phyloP scores from a whole-genome alignment of 169 alveolate genomes.

The Plasmodium billcollinsi region DNA sequence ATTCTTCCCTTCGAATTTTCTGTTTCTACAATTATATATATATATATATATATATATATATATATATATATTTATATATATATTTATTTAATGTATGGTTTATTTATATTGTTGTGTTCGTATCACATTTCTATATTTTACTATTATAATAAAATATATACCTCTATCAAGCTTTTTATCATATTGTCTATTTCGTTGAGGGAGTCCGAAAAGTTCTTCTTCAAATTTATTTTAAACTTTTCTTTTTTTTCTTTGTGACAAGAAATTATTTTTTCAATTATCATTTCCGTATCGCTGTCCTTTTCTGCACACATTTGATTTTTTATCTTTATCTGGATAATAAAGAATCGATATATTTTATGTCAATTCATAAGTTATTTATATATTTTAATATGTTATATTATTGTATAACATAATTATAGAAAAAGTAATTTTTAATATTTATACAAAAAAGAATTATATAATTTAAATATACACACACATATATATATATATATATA shows the following conservation, averaged over 20 bases:
- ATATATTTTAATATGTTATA: neutral
- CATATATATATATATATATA: neutral
- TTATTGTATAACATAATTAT: neutral
- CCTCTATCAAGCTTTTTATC: constrained; percentile 60
- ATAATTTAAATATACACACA: neutral
- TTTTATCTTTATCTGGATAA: constrained; percentile 5
- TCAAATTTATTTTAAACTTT: constrained; percentile 34
- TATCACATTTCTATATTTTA: neutral
- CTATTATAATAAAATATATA: neutral
- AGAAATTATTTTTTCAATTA: constrained; percentile 60
- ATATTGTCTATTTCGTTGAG: constrained; percentile 52
- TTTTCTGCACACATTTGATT: constrained; percentile 6
- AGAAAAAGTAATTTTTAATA: neutral
- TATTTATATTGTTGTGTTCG: neutral
- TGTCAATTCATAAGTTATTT: neutral
- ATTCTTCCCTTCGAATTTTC: constrained; percentile 65
- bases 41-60: too few species aligned
- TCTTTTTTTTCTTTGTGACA: constrained; percentile 70
- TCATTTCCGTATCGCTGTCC: constrained; percentile 71
- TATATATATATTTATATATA: too few species aligned
- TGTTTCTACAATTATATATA: constrained; percentile 32
- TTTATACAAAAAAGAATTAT: neutral
- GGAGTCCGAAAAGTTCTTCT: constrained; percentile 37
- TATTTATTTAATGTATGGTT: too few species aligned
- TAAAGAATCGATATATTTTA: neutral